phyloP scores from a whole-genome alignment of 345 rosid genomes.

The Murraya paniculata region DNA sequence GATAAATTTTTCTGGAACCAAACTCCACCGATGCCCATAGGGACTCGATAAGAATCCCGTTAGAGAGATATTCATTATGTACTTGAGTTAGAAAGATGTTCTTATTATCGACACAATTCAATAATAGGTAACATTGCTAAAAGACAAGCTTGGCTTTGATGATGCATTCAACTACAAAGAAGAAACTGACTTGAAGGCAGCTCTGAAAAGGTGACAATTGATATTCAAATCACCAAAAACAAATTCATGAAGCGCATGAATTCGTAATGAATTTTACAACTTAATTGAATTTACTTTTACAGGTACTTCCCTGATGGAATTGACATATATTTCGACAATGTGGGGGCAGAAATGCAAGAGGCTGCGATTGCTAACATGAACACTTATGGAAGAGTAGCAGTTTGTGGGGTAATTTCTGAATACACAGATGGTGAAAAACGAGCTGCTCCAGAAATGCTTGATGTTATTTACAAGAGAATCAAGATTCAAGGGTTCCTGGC shows the following conservation, averaged over 20 bases:
- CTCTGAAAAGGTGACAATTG: conserved; percentile 35
- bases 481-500: conserved; percentile 50
- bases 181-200: conserved; percentile 36
- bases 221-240: neutral
- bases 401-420: conserved; percentile 54
- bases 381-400: conserved; percentile 41
- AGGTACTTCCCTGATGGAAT: conserved; percentile 60
- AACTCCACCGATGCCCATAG: neutral
- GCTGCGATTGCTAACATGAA: conserved; percentile 54
- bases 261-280: neutral
- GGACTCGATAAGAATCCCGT: neutral
- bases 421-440: conserved; percentile 25
- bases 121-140: conserved; percentile 41
- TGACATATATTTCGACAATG: conserved; percentile 64
- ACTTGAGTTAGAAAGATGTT: neutral
- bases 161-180: conserved; percentile 57
- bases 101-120: neutral
- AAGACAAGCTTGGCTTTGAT: conserved; percentile 51
- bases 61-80: too few relatives aligned
- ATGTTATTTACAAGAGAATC: conserved; percentile 47
- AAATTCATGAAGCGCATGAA: neutral
- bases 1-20: neutral
- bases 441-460: conserved; percentile 44
- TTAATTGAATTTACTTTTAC: neutral
- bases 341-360: conserved; percentile 53